Evolutionary conservation across 345 rosid species (phyloP).

Genomic region (Syzygium aqueum): DNA sequence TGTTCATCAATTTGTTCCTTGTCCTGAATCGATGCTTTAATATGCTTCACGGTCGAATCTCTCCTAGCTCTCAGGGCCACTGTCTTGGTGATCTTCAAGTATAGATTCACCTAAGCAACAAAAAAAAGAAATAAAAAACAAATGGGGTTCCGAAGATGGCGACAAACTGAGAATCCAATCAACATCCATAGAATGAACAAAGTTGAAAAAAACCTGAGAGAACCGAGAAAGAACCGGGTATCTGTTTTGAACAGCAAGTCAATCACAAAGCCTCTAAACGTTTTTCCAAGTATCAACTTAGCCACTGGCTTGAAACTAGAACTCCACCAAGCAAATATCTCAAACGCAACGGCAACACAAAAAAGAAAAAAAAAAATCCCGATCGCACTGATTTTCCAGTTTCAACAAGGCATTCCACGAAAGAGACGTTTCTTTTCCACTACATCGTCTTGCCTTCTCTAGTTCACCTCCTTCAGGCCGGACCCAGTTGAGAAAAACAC

Average conservation of each 20-base stretch:
- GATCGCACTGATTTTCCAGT: neutral
- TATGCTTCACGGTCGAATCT: slow-evolving; percentile 7
- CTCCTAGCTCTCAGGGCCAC: slow-evolving; percentile 4
- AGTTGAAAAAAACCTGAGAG: neutral
- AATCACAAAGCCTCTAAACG: neutral
- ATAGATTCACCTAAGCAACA: slow-evolving; percentile 13
- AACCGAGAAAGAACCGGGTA: neutral
- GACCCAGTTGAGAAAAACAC: neutral
- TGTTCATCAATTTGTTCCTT: slow-evolving; percentile 11
- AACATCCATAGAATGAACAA: neutral
- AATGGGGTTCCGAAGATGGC: neutral
- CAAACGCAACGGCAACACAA: neutral
- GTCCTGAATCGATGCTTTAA: slow-evolving; percentile 19
- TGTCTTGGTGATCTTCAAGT: slow-evolving; percentile 24
- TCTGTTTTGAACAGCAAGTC: neutral
- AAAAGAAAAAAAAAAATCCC: neutral
- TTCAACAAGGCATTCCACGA: neutral
- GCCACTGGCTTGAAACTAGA: neutral
- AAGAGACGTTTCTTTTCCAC: neutral
- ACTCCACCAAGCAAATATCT: neutral
- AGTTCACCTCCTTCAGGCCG: neutral
- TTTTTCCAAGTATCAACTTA: neutral
- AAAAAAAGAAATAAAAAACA: neutral
- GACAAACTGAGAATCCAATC: neutral
- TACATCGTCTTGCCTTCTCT: neutral